Evolutionary conservation across 805 yeast species (phyloP).

Genomic region (Saccharomycopsis guyanensis): DNA sequence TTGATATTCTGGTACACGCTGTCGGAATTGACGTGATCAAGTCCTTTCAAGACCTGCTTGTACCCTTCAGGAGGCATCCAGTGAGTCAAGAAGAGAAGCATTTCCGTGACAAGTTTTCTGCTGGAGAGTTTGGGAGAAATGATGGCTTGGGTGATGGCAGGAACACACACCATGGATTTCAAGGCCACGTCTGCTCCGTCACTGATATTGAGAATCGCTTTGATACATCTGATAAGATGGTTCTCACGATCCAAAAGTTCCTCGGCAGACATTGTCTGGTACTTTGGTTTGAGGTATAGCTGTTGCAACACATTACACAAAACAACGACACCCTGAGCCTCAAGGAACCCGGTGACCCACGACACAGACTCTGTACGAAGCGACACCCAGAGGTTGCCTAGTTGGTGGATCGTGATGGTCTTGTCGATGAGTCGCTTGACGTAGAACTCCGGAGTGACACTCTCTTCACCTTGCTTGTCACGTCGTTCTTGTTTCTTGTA

Average conservation of each 20-base stretch:
- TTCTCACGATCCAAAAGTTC: constrained; percentile 61
- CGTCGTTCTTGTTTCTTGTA: constrained; percentile 44
- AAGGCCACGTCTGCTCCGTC: constrained; percentile 53
- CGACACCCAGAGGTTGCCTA: constrained; percentile 84
- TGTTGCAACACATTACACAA: constrained; percentile 50
- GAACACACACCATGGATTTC: constrained; percentile 39
- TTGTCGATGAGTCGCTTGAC: constrained; percentile 68
- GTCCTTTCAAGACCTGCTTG: constrained; percentile 47
- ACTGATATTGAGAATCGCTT: constrained; percentile 59
- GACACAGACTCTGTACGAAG: constrained; percentile 75
- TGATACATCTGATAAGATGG: constrained; percentile 68
- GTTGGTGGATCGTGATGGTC: constrained; percentile 56
- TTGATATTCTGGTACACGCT: constrained; percentile 9
- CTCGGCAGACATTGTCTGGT: constrained; percentile 24
- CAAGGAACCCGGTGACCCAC: constrained; percentile 79
- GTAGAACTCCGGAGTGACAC: constrained; percentile 62
- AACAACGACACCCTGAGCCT: constrained; percentile 73
- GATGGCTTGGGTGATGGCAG: constrained; percentile 63
- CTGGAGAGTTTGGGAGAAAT: constrained; percentile 70
- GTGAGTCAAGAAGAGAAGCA: constrained; percentile 50
- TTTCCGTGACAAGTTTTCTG: constrained; percentile 72
- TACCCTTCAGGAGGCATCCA: constrained; percentile 39
- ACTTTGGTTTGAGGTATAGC: constrained; percentile 23
- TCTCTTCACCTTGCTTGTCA: constrained; percentile 24
- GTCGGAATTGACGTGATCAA: constrained; percentile 33